Evolutionary conservation across 176 grass and related monocot genomes (phyloP).

Genomic region (Carex myosuroides): DNA sequence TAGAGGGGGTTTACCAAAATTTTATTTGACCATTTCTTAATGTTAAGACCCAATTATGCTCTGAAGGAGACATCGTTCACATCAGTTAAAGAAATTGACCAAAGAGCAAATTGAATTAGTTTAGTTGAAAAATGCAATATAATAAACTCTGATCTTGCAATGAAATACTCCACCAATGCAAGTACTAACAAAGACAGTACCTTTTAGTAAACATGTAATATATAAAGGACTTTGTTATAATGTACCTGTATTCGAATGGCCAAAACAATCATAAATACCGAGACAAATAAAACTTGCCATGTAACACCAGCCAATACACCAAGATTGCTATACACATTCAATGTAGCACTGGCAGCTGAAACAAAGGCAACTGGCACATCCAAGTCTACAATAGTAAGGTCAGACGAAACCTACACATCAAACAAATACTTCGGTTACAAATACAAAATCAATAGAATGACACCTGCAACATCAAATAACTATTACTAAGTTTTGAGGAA

Average conservation of each 20-base stretch:
- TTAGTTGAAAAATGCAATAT: not conserved
- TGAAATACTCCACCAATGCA: not conserved
- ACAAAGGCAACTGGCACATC: conserved; percentile 70
- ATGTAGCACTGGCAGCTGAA: conserved; percentile 35
- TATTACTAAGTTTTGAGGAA: not conserved
- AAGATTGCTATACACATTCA: conserved; percentile 73
- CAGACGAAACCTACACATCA: conserved; percentile 65
- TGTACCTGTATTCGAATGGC: conserved; percentile 67
- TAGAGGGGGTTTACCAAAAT: not conserved
- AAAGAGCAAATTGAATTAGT: not conserved
- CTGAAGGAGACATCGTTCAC: not conserved
- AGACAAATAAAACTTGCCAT: conserved; percentile 86
- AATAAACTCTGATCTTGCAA: not conserved
- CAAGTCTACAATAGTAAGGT: conserved; percentile 82
- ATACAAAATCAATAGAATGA: not conserved
- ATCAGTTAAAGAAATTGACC: not conserved
- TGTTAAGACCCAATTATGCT: not conserved
- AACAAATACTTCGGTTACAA: not conserved
- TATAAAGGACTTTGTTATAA: not conserved
- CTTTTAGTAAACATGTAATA: not conserved
- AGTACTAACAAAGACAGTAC: not conserved
- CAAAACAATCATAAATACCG: conserved; percentile 52
- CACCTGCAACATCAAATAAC: not conserved
- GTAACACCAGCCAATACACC: conserved; percentile 80
- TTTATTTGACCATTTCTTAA: no score